A percentile compares a stretch with the other conserved stretches of the same genome.
These are phyloP conservation scores for Fagus sylvatica DNA, from an alignment of 306 rosid species.

Conservation along the genomic window DNA sequence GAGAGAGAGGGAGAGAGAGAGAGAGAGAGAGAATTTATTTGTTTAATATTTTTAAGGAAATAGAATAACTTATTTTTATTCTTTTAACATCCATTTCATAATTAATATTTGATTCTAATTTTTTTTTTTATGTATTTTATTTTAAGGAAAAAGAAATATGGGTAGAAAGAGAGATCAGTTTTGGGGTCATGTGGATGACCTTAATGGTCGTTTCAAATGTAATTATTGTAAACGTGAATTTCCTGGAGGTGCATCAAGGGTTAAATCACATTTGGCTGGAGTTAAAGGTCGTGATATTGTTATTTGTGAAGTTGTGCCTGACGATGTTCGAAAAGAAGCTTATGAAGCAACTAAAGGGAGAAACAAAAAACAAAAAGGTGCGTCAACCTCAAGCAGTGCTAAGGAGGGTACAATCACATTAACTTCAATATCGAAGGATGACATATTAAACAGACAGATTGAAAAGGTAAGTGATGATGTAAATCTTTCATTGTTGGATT, in stretches of 20 bases:
- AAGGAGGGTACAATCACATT: too few relatives aligned
- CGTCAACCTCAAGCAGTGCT: too few relatives aligned
- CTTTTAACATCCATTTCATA: too few relatives aligned
- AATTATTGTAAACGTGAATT: rapidly evolving
- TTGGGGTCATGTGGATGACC: neutral
- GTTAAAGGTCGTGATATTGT: neutral
- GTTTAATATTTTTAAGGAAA: too few relatives aligned
- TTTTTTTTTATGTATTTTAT: neutral
- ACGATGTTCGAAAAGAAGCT: neutral
- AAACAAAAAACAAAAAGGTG: too few relatives aligned
- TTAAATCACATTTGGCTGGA: neutral
- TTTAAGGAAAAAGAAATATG: neutral
- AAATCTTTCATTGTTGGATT: too few relatives aligned
- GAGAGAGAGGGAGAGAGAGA: too few relatives aligned
- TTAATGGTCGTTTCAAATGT: neutral
- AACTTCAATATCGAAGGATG: too few relatives aligned
- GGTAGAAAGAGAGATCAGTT: neutral
- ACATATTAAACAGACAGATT: too few relatives aligned
- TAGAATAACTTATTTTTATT: too few relatives aligned
- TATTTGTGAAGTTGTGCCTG: neutral
- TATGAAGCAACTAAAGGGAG: neutral
- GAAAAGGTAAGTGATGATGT: too few relatives aligned
- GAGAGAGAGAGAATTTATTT: too few relatives aligned
- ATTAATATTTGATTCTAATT: neutral
- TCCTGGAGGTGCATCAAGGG: neutral